phyloP scores from a whole-genome alignment of 2,329 filamentous ascomycete species.

The Phaeosphaeria sp. region DNA sequence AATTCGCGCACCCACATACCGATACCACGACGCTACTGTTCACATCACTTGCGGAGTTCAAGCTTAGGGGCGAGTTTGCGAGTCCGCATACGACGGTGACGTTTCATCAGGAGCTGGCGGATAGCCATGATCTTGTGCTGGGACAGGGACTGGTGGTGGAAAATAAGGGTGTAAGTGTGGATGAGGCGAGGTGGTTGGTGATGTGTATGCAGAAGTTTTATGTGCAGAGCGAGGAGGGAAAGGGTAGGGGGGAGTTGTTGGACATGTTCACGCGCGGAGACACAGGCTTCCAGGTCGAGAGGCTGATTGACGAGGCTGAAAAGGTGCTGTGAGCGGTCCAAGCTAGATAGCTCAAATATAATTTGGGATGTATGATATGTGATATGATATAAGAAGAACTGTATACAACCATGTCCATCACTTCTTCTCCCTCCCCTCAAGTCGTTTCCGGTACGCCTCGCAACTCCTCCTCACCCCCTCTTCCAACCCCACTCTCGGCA shows the following conservation, averaged over 20 bases:
- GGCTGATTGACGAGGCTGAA: conserved; percentile 87
- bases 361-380: neutral
- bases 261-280: conserved; percentile 85
- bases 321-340: conserved; percentile 61
- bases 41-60: conserved; percentile 92
- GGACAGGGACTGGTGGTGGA: conserved; percentile 83
- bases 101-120: conserved; percentile 82
- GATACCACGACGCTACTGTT: conserved; percentile 73
- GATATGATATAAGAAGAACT: neutral
- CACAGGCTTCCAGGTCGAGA: conserved; percentile 79
- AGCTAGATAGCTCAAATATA: neutral
- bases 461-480: conserved; percentile 7
- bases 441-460: neutral
- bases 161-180: conserved; percentile 74
- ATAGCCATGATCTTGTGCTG: conserved; percentile 78
- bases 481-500: neutral
- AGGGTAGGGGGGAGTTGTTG: conserved; percentile 65
- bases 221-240: conserved; percentile 61
- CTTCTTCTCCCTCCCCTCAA: neutral
- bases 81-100: conserved; percentile 93
- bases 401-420: neutral
- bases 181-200: conserved; percentile 87
- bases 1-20: conserved; percentile 87
- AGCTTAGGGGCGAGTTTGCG: conserved; percentile 86
- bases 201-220: conserved; percentile 97